Conservation (phyloP, 106 monocot species). For the Ottelia alismoides region DNA sequence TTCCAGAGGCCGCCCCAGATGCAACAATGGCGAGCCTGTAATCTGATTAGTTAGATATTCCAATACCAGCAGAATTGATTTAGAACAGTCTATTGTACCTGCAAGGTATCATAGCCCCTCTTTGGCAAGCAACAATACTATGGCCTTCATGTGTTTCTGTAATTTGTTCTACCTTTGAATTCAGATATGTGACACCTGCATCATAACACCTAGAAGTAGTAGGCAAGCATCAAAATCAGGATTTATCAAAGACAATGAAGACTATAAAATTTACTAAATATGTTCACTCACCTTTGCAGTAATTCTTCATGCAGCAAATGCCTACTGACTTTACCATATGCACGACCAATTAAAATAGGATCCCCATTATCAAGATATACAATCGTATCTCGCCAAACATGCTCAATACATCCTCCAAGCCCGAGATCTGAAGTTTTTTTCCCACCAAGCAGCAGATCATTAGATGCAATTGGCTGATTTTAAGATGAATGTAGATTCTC, state of each 20-base stretch:
- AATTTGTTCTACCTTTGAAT: conserved; percentile 93
- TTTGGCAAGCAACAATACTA: conserved; percentile 61
- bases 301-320: neutral
- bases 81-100: no score
- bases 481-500: no score
- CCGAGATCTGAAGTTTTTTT: no score
- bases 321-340: neutral
- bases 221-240: neutral
- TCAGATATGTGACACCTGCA: conserved; percentile 64
- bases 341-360: neutral
- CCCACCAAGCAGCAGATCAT: no score
- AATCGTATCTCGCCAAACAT: neutral
- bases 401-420: neutral
- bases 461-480: no score
- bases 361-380: neutral
- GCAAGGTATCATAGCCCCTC: conserved; percentile 58
- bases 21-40: no score
- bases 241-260: neutral
- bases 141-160: conserved; percentile 65
- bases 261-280: neutral
- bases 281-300: neutral
- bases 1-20: no score
- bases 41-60: no score
- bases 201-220: conserved; percentile 48
- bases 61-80: no score